phyloP scores from a whole-genome alignment of 495 filamentous ascomycete genomes.

The Achaetomiella virescens region DNA sequence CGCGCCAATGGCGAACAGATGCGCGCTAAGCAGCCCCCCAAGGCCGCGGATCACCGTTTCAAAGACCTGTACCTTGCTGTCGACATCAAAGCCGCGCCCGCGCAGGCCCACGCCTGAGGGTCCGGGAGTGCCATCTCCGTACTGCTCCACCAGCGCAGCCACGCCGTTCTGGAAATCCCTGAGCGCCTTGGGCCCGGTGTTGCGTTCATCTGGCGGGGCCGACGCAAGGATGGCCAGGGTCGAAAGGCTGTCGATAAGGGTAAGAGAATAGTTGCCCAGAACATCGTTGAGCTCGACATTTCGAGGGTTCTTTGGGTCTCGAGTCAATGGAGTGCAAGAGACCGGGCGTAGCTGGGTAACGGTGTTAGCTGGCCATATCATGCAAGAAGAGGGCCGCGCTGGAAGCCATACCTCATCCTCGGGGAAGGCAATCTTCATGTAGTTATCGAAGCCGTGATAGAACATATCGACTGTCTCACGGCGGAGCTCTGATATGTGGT shows the following conservation, averaged over 20 bases:
- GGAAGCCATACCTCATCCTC: slow-evolving; percentile 70
- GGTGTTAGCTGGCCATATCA: slow-evolving; percentile 2
- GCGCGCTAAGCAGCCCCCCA: slow-evolving; percentile 84
- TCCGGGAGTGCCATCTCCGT: slow-evolving; percentile 74
- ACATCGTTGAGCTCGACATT: slow-evolving; percentile 92
- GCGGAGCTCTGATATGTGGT: slow-evolving; percentile 44
- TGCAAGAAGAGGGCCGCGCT: slow-evolving; percentile 6
- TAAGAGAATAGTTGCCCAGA: slow-evolving; percentile 93
- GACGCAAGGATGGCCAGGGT: slow-evolving; percentile 89
- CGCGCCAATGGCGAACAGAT: slow-evolving; percentile 86
- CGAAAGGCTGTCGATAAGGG: slow-evolving; percentile 88
- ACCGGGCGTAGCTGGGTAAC: slow-evolving; percentile 64
- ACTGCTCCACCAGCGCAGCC: slow-evolving; percentile 69
- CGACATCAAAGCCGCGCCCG: slow-evolving; percentile 84
- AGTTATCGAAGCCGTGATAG: slow-evolving; percentile 95
- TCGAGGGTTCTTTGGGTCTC: slow-evolving; percentile 70
- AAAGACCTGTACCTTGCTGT: slow-evolving; percentile 97
- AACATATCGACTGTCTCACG: slow-evolving; percentile 87
- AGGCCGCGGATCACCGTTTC: slow-evolving; percentile 94
- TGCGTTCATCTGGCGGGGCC: slow-evolving; percentile 42
- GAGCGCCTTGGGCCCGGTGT: slow-evolving; percentile 54
- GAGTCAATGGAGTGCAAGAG: slow-evolving; percentile 73
- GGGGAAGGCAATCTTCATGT: slow-evolving; percentile 88
- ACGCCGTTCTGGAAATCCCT: slow-evolving; percentile 76
- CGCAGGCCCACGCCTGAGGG: slow-evolving; percentile 64